These are phyloP conservation scores for Suhomyces yuchorum DNA, from an alignment of 1,139 yeast species.

Conservation along the genomic window DNA sequence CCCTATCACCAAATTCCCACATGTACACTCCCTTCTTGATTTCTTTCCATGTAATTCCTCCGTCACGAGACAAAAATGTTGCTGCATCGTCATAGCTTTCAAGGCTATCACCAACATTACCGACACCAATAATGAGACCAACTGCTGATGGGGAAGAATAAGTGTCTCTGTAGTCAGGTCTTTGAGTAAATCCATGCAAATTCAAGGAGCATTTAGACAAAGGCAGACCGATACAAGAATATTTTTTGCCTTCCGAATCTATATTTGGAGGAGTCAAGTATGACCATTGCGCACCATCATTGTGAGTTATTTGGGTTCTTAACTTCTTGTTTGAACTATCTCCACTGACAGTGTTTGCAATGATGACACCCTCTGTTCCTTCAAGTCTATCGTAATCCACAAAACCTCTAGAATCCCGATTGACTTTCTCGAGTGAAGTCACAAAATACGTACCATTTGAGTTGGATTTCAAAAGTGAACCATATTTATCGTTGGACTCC, in stretches of 20 bases:
- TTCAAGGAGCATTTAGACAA: slow-evolving; percentile 73
- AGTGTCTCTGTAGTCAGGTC: slow-evolving; percentile 80
- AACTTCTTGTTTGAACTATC: slow-evolving; percentile 52
- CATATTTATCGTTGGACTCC: slow-evolving; percentile 59
- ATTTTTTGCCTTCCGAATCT: slow-evolving; percentile 64
- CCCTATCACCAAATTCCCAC: slow-evolving; percentile 98
- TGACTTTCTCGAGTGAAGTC: slow-evolving; percentile 68
- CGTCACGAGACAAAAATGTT: slow-evolving; percentile 81
- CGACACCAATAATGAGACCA: slow-evolving; percentile 84
- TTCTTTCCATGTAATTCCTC: slow-evolving; percentile 88
- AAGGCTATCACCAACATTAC: slow-evolving; percentile 79
- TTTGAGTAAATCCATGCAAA: slow-evolving; percentile 88
- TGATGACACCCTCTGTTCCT: slow-evolving; percentile 84
- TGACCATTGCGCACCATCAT: slow-evolving; percentile 92
- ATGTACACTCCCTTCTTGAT: slow-evolving; percentile 69
- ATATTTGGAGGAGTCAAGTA: slow-evolving; percentile 65
- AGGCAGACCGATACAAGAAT: slow-evolving; percentile 53
- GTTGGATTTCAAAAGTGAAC: slow-evolving; percentile 85
- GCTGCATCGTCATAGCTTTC: slow-evolving; percentile 54
- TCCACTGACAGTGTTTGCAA: slow-evolving; percentile 67
- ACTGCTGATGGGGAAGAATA: slow-evolving; percentile 87
- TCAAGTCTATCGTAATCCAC: slow-evolving; percentile 89
- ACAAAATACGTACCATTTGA: slow-evolving; percentile 96
- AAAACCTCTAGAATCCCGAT: slow-evolving; percentile 70
- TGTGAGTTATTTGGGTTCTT: slow-evolving; percentile 75